Evolutionary conservation across 208 protist genomes (phyloP).

Genomic region (Hexamita inflata): DNA sequence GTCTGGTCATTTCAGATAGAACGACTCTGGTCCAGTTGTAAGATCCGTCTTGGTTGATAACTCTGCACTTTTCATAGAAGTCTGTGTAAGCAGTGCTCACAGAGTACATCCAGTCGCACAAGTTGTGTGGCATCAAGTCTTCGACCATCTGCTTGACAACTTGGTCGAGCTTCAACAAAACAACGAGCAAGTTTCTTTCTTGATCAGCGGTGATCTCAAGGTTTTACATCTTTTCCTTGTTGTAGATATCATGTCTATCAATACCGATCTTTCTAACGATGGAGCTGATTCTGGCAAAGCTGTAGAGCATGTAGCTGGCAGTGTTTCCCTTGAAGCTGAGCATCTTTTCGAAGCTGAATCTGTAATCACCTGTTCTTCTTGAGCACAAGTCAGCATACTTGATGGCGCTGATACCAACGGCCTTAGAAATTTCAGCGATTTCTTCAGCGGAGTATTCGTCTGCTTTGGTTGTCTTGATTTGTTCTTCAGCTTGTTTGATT

Average conservation of each 20-base stretch:
- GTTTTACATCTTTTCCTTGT: conserved; percentile 27
- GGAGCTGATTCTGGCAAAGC: conserved; percentile 78
- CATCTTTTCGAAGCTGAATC: conserved; percentile 82
- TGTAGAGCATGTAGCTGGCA: conserved; percentile 82
- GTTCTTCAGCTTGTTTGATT: conserved; percentile 50
- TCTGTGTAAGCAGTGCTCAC: conserved; percentile 70
- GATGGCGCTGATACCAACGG: conserved; percentile 73
- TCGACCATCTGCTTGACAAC: conserved; percentile 29
- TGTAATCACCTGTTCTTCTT: conserved; percentile 73
- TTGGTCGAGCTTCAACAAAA: conserved; percentile 2
- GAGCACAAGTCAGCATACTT: conserved; percentile 81
- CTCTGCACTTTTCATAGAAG: conserved; percentile 71
- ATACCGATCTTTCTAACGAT: conserved; percentile 64
- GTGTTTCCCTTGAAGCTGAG: conserved; percentile 81
- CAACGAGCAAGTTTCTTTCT: conserved; percentile 48
- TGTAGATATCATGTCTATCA: conserved; percentile 60
- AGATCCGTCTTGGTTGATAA: conserved; percentile 60
- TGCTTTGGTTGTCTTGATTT: conserved; percentile 41
- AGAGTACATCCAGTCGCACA: conserved; percentile 83
- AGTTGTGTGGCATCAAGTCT: conserved; percentile 68
- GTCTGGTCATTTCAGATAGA: conserved; percentile 65
- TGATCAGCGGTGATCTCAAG: conserved; percentile 53
- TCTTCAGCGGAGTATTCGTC: conserved; percentile 35
- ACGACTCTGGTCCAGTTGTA: conserved; percentile 28
- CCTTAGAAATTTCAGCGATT: conserved; percentile 61